Percentiles rank a stretch among this genome's conserved stretches.
phyloP scores from a whole-genome alignment of 176 grass and related monocot genomes.

The Tillandsia fasciculata region DNA sequence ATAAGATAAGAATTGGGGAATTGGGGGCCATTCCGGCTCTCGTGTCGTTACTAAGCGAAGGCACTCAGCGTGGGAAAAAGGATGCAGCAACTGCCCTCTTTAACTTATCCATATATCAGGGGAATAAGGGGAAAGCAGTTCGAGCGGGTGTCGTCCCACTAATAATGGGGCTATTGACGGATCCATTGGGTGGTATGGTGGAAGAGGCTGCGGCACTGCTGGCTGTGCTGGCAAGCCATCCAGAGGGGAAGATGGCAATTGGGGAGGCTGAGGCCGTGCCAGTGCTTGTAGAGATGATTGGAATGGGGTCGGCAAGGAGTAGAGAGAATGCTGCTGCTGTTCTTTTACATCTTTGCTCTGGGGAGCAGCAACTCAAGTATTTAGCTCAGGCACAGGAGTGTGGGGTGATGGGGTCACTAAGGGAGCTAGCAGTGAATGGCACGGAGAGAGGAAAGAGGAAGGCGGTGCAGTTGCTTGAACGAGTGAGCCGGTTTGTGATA shows the following conservation, averaged over 20 bases:
- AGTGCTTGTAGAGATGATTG: conserved; percentile 63
- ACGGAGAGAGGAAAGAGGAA: conserved; percentile 77
- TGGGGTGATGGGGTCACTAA: conserved; percentile 47
- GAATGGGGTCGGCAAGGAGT: conserved; percentile 57
- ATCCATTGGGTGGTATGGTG: conserved; percentile 48
- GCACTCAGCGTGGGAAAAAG: conserved; percentile 77
- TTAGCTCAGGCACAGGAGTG: conserved; percentile 46
- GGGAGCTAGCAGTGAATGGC: conserved; percentile 61
- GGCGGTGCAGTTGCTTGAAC: conserved; percentile 59
- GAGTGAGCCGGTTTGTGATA: conserved; percentile 66
- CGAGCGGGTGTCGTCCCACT: conserved; percentile 71
- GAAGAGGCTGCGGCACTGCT: conserved; percentile 87
- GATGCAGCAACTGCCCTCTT: conserved; percentile 92
- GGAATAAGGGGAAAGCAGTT: conserved; percentile 74
- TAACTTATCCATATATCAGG: conserved; percentile 92
- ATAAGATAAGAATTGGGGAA: conserved; percentile 78
- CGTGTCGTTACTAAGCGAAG: conserved; percentile 69
- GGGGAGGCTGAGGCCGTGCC: conserved; percentile 62
- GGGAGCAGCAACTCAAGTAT: conserved; percentile 40
- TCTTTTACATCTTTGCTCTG: conserved; percentile 59
- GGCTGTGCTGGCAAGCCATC: conserved; percentile 72
- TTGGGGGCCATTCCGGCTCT: conserved; percentile 72
- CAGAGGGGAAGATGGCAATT: conserved; percentile 65
- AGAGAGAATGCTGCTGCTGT: conserved; percentile 84
- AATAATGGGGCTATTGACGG: conserved; percentile 68